phyloP scores from a whole-genome alignment of 176 grass and related monocot species.

The Tillandsia leiboldiana region DNA sequence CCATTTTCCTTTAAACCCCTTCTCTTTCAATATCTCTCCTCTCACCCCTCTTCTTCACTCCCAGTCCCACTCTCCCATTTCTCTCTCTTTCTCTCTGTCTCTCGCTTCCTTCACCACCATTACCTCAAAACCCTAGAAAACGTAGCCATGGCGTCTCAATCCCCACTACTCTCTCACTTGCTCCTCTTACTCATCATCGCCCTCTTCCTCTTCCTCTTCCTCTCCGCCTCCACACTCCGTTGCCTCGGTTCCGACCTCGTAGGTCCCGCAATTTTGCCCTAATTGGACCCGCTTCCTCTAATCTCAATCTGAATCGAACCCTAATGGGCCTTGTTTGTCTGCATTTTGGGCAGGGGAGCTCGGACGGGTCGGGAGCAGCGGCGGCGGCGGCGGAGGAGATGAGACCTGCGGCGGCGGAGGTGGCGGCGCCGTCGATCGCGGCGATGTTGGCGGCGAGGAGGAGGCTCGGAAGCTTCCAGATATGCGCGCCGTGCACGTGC shows the following conservation, averaged over 20 bases:
- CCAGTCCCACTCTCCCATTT: background rate
- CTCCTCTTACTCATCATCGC: constrained; percentile 14
- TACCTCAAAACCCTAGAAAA: constrained; percentile 5
- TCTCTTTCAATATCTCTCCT: background rate
- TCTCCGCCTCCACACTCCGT: constrained; percentile 15
- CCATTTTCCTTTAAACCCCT: too few relatives aligned
- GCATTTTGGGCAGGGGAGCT: constrained; percentile 9
- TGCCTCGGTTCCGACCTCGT: constrained; percentile 18
- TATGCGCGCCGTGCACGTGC: constrained; percentile 92
- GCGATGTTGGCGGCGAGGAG: constrained; percentile 56
- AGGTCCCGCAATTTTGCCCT: background rate
- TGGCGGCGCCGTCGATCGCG: constrained; percentile 31
- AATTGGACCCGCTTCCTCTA: background rate
- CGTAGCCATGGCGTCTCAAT: background rate
- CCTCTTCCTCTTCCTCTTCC: constrained; percentile 26
- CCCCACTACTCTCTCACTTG: constrained; percentile 19
- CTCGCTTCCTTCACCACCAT: background rate
- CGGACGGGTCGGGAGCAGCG: background rate
- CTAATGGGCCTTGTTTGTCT: background rate
- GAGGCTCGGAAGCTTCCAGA: constrained; percentile 60
- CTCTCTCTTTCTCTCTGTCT: background rate
- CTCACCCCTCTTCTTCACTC: background rate
- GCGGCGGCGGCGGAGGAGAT: constrained; percentile 31
- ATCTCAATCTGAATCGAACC: background rate
- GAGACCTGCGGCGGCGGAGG: constrained; percentile 9